Evolutionary conservation across 495 filamentous ascomycete species (phyloP).

Genomic region (Tuber microsphaerosporum): DNA sequence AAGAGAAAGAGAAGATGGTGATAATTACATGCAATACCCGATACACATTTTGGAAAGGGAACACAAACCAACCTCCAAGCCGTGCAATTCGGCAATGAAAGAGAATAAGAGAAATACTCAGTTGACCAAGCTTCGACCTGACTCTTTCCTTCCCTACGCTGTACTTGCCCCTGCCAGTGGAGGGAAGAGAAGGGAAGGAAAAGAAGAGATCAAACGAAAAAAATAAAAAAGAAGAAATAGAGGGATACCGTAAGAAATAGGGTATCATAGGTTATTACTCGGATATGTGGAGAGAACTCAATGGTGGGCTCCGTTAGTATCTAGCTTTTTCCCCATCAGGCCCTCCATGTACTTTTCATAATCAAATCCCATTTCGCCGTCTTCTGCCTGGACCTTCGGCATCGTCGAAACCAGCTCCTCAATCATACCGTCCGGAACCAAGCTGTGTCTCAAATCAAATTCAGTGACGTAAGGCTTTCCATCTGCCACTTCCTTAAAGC

Average conservation of each 20-base stretch:
- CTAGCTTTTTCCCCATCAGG: constrained; percentile 33
- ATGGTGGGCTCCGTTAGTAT: constrained; percentile 28
- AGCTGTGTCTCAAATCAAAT: constrained; percentile 84
- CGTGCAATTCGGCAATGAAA: neutral
- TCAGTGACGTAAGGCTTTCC: constrained; percentile 98
- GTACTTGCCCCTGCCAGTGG: neutral
- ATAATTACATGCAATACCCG: neutral
- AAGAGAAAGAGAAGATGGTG: neutral
- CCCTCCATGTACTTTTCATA: constrained; percentile 42
- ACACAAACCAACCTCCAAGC: neutral
- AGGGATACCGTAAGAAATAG: neutral
- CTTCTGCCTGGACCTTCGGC: constrained; percentile 47
- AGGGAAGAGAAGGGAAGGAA: neutral
- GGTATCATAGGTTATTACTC: neutral
- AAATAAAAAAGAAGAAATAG: neutral
- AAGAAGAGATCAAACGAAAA: neutral
- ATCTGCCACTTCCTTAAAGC: constrained; percentile 92
- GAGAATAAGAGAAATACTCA: neutral
- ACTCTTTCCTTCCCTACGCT: neutral
- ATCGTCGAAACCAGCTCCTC: constrained; percentile 83
- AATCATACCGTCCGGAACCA: constrained; percentile 92
- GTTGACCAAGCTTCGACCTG: neutral
- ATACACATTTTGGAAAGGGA: neutral
- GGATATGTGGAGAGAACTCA: neutral
- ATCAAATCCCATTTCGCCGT: constrained; percentile 36